Base-by-base conservation (phyloP, 495 filamentous ascomycete genomes). In the Annulohypoxylon stygium region DNA sequence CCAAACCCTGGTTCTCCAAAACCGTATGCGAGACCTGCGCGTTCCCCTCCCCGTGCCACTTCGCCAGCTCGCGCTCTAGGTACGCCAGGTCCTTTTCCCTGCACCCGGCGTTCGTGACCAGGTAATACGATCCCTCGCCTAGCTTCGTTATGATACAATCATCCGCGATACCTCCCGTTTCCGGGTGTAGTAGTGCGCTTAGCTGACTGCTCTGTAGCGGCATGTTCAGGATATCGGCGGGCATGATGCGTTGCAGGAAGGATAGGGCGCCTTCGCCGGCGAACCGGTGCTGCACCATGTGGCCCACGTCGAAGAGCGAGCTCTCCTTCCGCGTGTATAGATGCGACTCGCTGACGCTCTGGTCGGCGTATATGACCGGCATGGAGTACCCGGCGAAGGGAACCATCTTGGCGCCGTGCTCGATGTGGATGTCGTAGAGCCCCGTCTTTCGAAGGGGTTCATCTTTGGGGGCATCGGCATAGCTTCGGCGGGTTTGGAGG, bases 61-160 rank as follows among this genome's bases (percentile, higher is more conserved):
- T 83, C 54, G 89, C 85, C 55, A 97, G 85, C 73, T 95, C 88
- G 48, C 85, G 77, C 7, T 73, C 76, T 4, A 99, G 81, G 80
- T 94, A 98, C 5, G 81, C 87, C 48, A 92, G 80, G 80, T 98
- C 97, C 80, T 98, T 97, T 16, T 92, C 89, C 47, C 93, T 86
- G 78, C 95, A 97, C 20, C 86, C 96, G n/a, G 96, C 96, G 80
- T 99, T 99, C 33, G 95, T 97, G 57, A 99, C 96, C 41, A 98
- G 86, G 81, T 98, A 97, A 82, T 97, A 97, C 37, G 80, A 75
- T 47, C 92, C 88, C 14, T 87, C 86, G 12, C 84, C 84, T 9
- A 94, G 85, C 64, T 90, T 84, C 20, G 94, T 97, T 74, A 99
- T 91, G 62, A 99, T 91, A 7, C 91, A 92, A 80, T 99, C 96